Conservation (phyloP, 768 basidiomycete species). For the Tulasnella sp. region DNA sequence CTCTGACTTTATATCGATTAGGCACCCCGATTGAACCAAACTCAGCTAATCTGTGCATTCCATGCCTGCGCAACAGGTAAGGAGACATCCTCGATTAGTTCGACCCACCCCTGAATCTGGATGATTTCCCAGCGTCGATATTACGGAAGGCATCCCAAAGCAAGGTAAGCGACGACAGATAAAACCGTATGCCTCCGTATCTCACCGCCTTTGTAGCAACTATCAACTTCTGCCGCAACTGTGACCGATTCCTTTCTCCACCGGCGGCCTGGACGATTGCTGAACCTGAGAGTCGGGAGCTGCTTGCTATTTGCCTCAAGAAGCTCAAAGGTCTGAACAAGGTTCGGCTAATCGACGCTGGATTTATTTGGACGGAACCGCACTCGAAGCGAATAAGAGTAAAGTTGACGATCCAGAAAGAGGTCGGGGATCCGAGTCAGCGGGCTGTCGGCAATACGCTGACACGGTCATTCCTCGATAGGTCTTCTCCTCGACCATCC, state of each 20-base stretch:
- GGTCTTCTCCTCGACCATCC: slow-evolving; percentile 90
- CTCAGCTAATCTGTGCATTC: slow-evolving; percentile 87
- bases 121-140: slow-evolving; percentile 65
- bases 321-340: slow-evolving; percentile 92
- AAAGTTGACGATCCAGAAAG: slow-evolving; percentile 97
- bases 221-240: slow-evolving; percentile 90
- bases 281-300: slow-evolving; percentile 85
- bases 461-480: slow-evolving; percentile 34
- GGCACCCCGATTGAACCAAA: slow-evolving; percentile 86
- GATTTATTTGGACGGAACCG: slow-evolving; percentile 99
- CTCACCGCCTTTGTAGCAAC: slow-evolving; percentile 52
- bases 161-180: slow-evolving; percentile 55
- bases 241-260: slow-evolving; percentile 91
- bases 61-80: slow-evolving; percentile 82
- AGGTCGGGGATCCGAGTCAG: slow-evolving; percentile 51
- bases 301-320: slow-evolving; percentile 90
- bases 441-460: not conserved
- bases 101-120: not conserved
- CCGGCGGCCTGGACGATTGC: slow-evolving; percentile 83
- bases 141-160: slow-evolving; percentile 97
- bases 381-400: slow-evolving; percentile 91
- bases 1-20: slow-evolving; percentile 34
- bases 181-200: not conserved
- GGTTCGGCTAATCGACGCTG: slow-evolving; percentile 95
- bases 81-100: slow-evolving; percentile 35